Base-by-base conservation (phyloP, 2,329 filamentous ascomycete genomes). In the Cordyceps farinosa region DNA sequence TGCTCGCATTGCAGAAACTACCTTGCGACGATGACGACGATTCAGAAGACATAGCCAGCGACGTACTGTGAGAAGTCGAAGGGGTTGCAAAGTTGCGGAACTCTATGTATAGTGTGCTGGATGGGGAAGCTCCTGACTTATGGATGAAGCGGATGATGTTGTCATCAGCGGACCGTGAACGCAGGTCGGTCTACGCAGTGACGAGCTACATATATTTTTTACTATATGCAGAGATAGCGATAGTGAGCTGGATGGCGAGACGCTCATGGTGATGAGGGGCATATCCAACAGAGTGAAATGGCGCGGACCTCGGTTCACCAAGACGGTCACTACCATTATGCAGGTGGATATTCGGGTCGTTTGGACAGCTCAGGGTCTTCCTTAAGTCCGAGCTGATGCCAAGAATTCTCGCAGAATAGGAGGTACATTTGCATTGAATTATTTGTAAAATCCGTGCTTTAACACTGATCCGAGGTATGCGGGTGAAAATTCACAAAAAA, bases 1-100 rank as follows among this genome's bases (percentile, higher is more conserved):
- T 72, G 64, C 67, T 73, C 67, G 66, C 70, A 66, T 56, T 73
- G 64, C 71, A 72, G 67, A 73, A 73, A 59, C 64, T 73, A n/a
- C 70, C 70, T 11, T 65, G 65, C 68, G 67, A 66, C 62, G 65
- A 36, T 30, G 65, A 67, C 29, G 68, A 70, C 17, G 62, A 69
- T n/a, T 62, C 53, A 40, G 64, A 67, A 54, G 62, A 69, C 53
- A 61, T 71, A 30, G 68, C 61, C 64, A 72, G 70, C 65, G 70
- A 72, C 62, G 58, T 64, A 53, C 57, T 64, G 42, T 70, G 66
- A 67, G 69, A 70, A 57, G 67, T 69, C 67, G 65, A 9, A 65
- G 68, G 67, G 61, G 61, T 57, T 64, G 55, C n/a, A 52, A 61
- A 45, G 53, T 15, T 55, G 13, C 71, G 71, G 63, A 67, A n/a